Conservation (phyloP, 305 asterid genomes). For the Solanum hybrid region DNA sequence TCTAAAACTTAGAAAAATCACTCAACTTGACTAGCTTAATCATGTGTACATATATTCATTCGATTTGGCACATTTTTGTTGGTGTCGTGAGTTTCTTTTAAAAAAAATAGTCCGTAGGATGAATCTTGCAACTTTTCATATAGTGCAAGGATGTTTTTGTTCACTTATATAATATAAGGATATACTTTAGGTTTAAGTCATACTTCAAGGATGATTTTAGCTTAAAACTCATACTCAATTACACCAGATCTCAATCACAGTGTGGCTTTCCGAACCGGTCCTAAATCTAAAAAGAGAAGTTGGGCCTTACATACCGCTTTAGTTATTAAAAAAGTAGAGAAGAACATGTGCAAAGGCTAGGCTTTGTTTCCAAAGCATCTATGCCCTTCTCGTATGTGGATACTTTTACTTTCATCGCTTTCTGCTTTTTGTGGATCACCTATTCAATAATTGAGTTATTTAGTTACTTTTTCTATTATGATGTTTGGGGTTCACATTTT, state of each 20-base stretch:
- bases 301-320: neutral
- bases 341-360: neutral
- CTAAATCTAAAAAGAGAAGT: neutral
- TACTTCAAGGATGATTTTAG: neutral
- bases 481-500: neutral
- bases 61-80: neutral
- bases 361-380: neutral
- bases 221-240: neutral
- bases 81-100: neutral
- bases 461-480: neutral
- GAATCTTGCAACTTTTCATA: neutral
- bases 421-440: neutral
- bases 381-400: neutral
- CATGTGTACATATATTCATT: neutral
- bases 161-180: too few species aligned
- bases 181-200: neutral
- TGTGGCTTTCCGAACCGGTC: neutral
- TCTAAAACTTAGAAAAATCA: neutral
- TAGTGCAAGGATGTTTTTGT: neutral
- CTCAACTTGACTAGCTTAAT: neutral
- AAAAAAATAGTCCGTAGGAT: too few species aligned
- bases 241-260: neutral
- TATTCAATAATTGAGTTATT: neutral
- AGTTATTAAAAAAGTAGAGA: neutral
- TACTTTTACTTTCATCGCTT: neutral